These are phyloP conservation scores for Alternaria hordeiaustralica DNA, from an alignment of 2,329 filamentous ascomycete genomes.

Conservation along the genomic window DNA sequence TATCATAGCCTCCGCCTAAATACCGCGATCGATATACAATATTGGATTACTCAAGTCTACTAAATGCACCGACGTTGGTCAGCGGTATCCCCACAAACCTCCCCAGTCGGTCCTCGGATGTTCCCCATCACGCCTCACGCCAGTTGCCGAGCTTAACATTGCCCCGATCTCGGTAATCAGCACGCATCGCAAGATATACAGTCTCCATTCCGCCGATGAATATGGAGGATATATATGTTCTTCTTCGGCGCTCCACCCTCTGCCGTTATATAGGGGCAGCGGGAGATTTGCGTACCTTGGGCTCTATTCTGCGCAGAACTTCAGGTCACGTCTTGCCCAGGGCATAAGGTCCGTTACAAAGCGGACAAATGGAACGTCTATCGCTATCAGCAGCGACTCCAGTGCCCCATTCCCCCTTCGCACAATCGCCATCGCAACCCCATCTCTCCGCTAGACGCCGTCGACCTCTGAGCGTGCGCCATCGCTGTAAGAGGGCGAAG, in stretches of 20 bases:
- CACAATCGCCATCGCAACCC: constrained; percentile 24
- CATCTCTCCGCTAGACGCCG: constrained; percentile 23
- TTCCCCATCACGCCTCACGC: constrained; percentile 21
- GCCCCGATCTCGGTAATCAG: constrained; percentile 21
- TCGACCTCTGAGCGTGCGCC: constrained; percentile 31
- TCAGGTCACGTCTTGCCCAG: constrained; percentile 43
- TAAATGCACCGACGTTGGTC: background rate
- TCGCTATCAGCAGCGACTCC: constrained; percentile 34
- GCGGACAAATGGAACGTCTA: constrained; percentile 47
- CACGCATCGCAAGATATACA: constrained; percentile 5
- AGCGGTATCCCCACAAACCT: constrained; percentile 6
- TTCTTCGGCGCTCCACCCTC: background rate
- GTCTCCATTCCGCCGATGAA: constrained; percentile 26
- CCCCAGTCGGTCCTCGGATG: constrained; percentile 30
- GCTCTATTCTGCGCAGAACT: constrained; percentile 49
- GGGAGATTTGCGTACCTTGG: constrained; percentile 28
- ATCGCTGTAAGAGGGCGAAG: constrained; percentile 42
- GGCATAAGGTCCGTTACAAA: constrained; percentile 38
- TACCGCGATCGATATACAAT: background rate
- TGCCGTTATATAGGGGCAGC: constrained; percentile 10
- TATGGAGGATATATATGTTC: constrained; percentile 25
- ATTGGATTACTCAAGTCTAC: background rate
- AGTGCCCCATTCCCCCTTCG: constrained; percentile 26
- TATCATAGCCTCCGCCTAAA: background rate
- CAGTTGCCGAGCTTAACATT: constrained; percentile 41